Base-by-base conservation (phyloP, 176 grass and related monocot genomes). In the Carex myosuroides region DNA sequence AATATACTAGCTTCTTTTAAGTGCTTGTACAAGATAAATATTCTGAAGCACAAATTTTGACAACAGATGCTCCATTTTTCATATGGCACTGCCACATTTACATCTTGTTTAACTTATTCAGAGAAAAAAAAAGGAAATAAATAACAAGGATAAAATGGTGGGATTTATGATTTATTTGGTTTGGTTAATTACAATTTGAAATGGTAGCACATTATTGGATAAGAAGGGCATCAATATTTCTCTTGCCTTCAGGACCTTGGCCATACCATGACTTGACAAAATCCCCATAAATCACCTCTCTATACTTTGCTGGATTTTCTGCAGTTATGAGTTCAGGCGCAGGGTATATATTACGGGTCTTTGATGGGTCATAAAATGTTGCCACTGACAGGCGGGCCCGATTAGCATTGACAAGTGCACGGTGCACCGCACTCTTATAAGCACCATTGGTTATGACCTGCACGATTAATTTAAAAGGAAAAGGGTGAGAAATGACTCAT, bases 221-320 rank as follows among this genome's bases (percentile, higher is more conserved):
- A 79, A 89, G 64, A 68, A 98, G 92, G 32, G 86, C 89, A 2
- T 98, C 95, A 44, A 98, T 93, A 72, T 98, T 98, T 69, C 91
- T 85, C 89, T 94, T 98, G 48, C 95, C 95, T 39, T 94, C 92
- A 30, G 92, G 95, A 32, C 95, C 95, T 90, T 98, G 92, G 64
- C 86, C 88, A 76, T 98, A 98, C 95, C 95, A 98, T 9, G 92
- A 94, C 26, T 89, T 94, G 54, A 98, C 87, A 17, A 93, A 98
- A 59, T 98, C 92, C 13, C 95, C 95, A 62, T 98, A 98, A 13
- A 98, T 70, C n/a, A 98, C 88, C 53, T 91, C 92, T 62, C 8
- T 59, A 24, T 94, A 97, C 87, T 92, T 92, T 3, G 85, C 86
- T 61, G 85, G 90, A 61, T 81, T 61, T 8, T 90, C 79, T 64